Evolutionary conservation across 1,284 basidiomycete species (phyloP).

Genomic region (Limonomyces culmigenus): DNA sequence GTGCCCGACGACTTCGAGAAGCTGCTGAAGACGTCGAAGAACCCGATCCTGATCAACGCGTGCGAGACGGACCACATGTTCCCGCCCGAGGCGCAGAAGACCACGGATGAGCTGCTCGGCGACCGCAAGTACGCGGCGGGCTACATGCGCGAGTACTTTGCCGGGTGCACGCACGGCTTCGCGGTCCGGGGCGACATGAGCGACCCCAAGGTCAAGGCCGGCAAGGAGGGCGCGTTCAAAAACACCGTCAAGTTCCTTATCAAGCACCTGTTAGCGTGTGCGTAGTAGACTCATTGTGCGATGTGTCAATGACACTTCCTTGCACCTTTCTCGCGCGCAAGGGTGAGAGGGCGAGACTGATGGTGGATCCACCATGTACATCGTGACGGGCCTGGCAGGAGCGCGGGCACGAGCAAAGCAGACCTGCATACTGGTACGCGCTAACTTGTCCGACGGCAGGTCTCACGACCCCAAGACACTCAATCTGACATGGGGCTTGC

Average conservation of each 20-base stretch:
- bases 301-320: too few species aligned
- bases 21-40: constrained; percentile 13
- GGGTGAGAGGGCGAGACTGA: not conserved
- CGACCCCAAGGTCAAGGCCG: constrained; percentile 3
- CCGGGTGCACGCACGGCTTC: constrained; percentile 25
- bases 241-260: not conserved
- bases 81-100: constrained; percentile 12
- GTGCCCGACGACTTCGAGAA: constrained; percentile 24
- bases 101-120: constrained; percentile 24
- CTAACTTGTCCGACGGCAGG: too few species aligned
- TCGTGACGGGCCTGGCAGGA: too few species aligned
- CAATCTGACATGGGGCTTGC: too few species aligned
- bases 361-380: too few species aligned
- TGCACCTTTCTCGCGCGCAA: too few species aligned
- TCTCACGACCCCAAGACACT: too few species aligned
- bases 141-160: constrained; percentile 25
- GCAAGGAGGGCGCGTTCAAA: constrained; percentile 4
- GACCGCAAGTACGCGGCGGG: constrained; percentile 19
- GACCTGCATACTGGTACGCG: too few species aligned
- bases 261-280: constrained; percentile 3
- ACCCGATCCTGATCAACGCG: constrained; percentile 26
- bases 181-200: constrained; percentile 2
- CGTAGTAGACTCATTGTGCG: too few species aligned
- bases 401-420: too few species aligned
- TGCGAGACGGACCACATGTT: constrained; percentile 20